Conservation (phyloP, 1,284 basidiomycete species). For the Ustilago shanxiensis region DNA sequence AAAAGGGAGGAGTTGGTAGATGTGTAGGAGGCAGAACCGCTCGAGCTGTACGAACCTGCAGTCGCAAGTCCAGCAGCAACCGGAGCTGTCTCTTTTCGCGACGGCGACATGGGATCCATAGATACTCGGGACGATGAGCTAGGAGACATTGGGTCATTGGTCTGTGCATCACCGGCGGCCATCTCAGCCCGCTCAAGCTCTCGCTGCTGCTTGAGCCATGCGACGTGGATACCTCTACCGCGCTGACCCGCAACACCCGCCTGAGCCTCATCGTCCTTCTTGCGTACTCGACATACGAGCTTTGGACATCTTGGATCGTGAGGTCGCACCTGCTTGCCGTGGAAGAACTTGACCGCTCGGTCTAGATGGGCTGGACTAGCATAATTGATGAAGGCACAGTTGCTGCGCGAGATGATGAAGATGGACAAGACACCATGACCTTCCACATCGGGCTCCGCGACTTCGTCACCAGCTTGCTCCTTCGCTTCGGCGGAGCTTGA, state of each 20-base stretch:
- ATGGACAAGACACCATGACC: constrained; percentile 82
- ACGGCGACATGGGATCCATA: constrained; percentile 24
- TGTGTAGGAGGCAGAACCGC: constrained; percentile 57
- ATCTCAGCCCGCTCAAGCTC: constrained; percentile 41
- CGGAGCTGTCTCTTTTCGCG: constrained; percentile 11
- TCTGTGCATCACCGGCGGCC: not conserved
- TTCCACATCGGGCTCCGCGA: constrained; percentile 14
- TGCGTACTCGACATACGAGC: constrained; percentile 86
- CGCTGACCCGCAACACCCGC: constrained; percentile 92
- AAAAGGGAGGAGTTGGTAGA: constrained; percentile 76
- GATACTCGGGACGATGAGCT: not conserved
- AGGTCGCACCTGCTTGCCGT: constrained; percentile 78
- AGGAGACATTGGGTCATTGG: not conserved
- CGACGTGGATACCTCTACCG: constrained; percentile 84
- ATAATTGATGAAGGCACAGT: constrained; percentile 93
- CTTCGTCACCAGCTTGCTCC: constrained; percentile 8
- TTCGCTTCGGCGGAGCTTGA: constrained; percentile 20
- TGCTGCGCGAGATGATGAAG: constrained; percentile 90
- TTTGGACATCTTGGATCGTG: constrained; percentile 80
- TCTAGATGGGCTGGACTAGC: constrained; percentile 77
- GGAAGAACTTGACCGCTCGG: constrained; percentile 80
- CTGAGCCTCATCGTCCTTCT: constrained; percentile 85
- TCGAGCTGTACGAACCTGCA: constrained; percentile 44
- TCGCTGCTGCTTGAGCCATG: constrained; percentile 77
- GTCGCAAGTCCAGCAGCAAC: constrained; percentile 28